Evolutionary conservation across 2,329 filamentous ascomycete species (phyloP).

Genomic region (Bipolaris bicolor): DNA sequence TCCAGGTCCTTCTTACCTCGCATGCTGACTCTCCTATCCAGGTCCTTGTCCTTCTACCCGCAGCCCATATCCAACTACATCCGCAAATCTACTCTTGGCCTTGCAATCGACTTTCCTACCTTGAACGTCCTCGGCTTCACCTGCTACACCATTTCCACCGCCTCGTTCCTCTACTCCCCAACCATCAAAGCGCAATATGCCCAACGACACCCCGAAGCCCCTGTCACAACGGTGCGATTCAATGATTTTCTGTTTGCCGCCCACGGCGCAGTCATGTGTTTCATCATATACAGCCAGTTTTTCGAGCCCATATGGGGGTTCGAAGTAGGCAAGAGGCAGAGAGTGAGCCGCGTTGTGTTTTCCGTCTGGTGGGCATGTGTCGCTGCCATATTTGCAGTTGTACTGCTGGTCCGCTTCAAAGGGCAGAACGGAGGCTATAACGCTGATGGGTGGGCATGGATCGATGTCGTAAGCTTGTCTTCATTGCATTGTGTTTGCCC

Average conservation of each 20-base stretch:
- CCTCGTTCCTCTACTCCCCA: constrained; percentile 78
- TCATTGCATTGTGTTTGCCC: neutral
- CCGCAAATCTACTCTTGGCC: constrained; percentile 78
- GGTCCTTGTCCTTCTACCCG: constrained; percentile 92
- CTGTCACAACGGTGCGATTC: constrained; percentile 81
- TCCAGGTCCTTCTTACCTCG: neutral
- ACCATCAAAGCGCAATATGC: constrained; percentile 83
- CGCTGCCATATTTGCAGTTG: constrained; percentile 63
- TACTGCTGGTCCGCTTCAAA: constrained; percentile 54
- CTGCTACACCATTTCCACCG: constrained; percentile 77
- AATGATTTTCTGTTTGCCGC: constrained; percentile 90
- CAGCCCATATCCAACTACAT: constrained; percentile 81
- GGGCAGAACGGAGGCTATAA: constrained; percentile 54
- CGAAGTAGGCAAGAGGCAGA: constrained; percentile 60
- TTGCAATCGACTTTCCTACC: constrained; percentile 85
- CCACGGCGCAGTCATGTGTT: constrained; percentile 76
- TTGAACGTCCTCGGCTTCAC: constrained; percentile 75
- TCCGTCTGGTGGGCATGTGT: constrained; percentile 74
- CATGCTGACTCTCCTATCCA: constrained; percentile 8
- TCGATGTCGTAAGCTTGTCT: constrained; percentile 62
- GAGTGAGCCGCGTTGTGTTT: constrained; percentile 67
- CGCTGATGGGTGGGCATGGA: constrained; percentile 64
- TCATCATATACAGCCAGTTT: constrained; percentile 79
- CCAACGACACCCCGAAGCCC: constrained; percentile 71
- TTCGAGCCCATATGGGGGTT: constrained; percentile 77